Evolutionary conservation across 768 basidiomycete genomes (phyloP).

Genomic region (Vararia minispora): DNA sequence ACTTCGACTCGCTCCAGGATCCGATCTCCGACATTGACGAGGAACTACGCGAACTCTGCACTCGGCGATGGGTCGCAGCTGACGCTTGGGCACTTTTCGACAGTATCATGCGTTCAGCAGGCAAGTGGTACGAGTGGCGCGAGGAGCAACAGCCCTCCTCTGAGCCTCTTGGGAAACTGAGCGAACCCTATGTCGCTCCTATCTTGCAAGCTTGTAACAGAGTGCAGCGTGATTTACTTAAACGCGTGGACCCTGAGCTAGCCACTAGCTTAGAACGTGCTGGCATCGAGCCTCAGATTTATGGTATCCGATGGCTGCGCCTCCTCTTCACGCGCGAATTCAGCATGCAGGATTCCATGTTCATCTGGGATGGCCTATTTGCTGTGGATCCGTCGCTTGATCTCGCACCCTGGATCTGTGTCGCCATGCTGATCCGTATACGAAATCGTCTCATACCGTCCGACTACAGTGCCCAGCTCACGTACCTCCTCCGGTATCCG

Average conservation of each 20-base stretch:
- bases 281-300: conserved; percentile 93
- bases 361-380: conserved; percentile 94
- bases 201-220: conserved; percentile 76
- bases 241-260: conserved; percentile 69
- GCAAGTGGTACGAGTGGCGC: conserved; percentile 58
- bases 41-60: conserved; percentile 49
- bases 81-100: conserved; percentile 84
- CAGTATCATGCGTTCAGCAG: conserved; percentile 65
- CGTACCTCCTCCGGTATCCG: conserved; percentile 80
- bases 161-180: no score
- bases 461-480: conserved; percentile 82
- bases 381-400: conserved; percentile 74
- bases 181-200: conserved; percentile 65
- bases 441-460: conserved; percentile 81
- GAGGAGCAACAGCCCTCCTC: conserved; percentile 19
- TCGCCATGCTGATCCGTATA: conserved; percentile 92
- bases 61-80: conserved; percentile 60
- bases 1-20: conserved; percentile 64
- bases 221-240: conserved; percentile 66
- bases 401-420: conserved; percentile 77
- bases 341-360: conserved; percentile 65
- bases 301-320: conserved; percentile 93
- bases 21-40: conserved; percentile 20
- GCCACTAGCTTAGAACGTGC: conserved; percentile 64
- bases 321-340: conserved; percentile 92